Conservation (phyloP, 2,329 filamentous ascomycete species). For the Eurotiales sp. region DNA sequence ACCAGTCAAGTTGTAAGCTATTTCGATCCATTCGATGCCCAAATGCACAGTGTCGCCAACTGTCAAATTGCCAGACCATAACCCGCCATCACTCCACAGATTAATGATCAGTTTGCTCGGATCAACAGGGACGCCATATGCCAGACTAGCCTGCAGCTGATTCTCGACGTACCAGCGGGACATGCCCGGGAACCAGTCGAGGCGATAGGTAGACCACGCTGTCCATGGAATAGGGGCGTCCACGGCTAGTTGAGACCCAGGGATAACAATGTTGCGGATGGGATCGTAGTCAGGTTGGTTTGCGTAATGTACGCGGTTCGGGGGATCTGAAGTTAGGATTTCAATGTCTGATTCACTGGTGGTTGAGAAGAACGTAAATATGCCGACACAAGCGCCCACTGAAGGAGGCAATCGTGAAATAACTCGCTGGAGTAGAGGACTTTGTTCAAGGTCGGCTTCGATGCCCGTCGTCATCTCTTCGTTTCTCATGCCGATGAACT, state of each 20-base stretch:
- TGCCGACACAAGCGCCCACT: conserved; percentile 47
- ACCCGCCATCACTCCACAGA: conserved; percentile 42
- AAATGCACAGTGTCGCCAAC: conserved; percentile 35
- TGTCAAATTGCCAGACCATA: conserved; percentile 40
- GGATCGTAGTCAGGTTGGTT: conserved; percentile 43
- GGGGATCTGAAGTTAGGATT: conserved; percentile 48
- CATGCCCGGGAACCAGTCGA: conserved; percentile 36
- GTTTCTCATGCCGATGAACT: not conserved
- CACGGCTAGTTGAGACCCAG: conserved; percentile 28
- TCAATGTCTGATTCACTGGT: conserved; percentile 52
- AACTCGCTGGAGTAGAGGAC: conserved; percentile 7
- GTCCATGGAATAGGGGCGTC: conserved; percentile 37
- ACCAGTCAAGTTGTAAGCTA: conserved; percentile 36
- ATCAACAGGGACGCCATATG: conserved; percentile 33
- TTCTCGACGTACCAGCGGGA: conserved; percentile 39
- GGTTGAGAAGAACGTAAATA: conserved; percentile 49
- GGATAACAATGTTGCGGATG: conserved; percentile 28
- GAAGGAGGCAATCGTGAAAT: conserved; percentile 27
- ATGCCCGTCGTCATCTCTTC: not conserved
- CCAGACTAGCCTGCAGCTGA: conserved; percentile 27
- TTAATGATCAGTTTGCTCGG: conserved; percentile 39
- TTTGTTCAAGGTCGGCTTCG: not conserved
- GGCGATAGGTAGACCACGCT: conserved; percentile 36
- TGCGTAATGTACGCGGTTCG: conserved; percentile 39
- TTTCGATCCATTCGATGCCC: conserved; percentile 41